Percentiles rank a stretch among this genome's conserved stretches.
phyloP scores from a whole-genome alignment of 768 basidiomycete genomes.

The Boletus tomentosulus region DNA sequence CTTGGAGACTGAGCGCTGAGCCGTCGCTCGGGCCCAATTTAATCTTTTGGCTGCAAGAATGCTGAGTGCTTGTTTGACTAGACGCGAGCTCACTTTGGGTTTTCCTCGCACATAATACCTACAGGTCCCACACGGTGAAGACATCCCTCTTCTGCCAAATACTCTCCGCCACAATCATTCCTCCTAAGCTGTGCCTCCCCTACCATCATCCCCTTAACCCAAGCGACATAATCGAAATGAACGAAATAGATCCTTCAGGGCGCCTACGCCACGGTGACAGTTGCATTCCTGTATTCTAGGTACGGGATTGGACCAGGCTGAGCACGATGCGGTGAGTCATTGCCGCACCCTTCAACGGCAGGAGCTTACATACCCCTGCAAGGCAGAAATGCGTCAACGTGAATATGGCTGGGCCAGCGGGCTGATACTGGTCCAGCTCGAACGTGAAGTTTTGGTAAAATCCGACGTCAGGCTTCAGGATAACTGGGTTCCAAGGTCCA shows the following conservation, averaged over 20 bases:
- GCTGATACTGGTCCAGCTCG: slow-evolving; percentile 8
- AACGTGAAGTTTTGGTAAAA: slow-evolving; percentile 22
- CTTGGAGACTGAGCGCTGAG: too few relatives aligned
- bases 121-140: background rate
- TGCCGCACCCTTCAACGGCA: background rate
- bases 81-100: background rate
- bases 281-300: slow-evolving; percentile 18
- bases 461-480: slow-evolving; percentile 1
- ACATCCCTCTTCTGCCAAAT: background rate
- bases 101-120: background rate
- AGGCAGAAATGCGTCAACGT: slow-evolving; percentile 17
- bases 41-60: too few relatives aligned
- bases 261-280: slow-evolving; percentile 10
- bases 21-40: too few relatives aligned
- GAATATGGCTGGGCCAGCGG: slow-evolving; percentile 13
- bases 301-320: slow-evolving; percentile 16
- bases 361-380: slow-evolving; percentile 4
- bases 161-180: background rate
- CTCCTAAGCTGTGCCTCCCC: background rate
- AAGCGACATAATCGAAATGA: background rate
- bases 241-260: background rate
- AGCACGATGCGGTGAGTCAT: background rate
- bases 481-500: slow-evolving; percentile 13
- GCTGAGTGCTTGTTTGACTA: background rate
- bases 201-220: background rate